Base-by-base conservation (phyloP, 805 yeast species). In the Pichia nanzhaoensis region DNA sequence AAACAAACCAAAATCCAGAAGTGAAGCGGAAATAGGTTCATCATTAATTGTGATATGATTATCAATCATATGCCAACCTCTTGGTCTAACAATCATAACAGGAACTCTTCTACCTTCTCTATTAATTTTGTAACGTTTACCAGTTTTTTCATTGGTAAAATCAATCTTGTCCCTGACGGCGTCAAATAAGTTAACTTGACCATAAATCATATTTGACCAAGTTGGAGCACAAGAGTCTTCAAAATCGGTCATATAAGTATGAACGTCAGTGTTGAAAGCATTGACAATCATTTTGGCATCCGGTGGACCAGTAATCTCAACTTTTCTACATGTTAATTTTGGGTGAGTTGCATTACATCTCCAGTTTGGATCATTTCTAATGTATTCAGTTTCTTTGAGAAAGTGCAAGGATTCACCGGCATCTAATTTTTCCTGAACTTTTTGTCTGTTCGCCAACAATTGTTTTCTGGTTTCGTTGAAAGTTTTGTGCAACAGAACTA, bases 61-160 rank as follows among this genome's bases (percentile, higher is more conserved):
- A 61, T 84, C 95, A 31, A 70, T 79, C 76, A 84, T 73, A 63
- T 84, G 95, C 90, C 91, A 84, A 41, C 95, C 93, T 70, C 95
- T 76, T 59, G 95, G 95, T 70, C 95, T 77, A 46, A 84, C 89
- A 61, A 84, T 82, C 61, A 84, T 67, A 37, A 89, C 84, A 50
- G 91, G 91, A 42, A 82, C 70, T 58, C 80, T 80, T 61, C 74
- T 72, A 45, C 71, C 74, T 46, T 70, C 70, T 49, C 68, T 69
- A 40, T 66, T 58, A 42, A 69, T 65, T 51, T 60, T 60, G 53
- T 69, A 69, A 30, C 59, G 45, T 52, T 70, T 70, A 22, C 72
- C 73, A 16, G 64, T 66, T 28, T 49, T 19, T 42, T 55, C 57
- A 39, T 60, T 57, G 24, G 68, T 69, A 55, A 74, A 75, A 54